phyloP scores from a whole-genome alignment of 768 basidiomycete genomes.

The Agaricus bisporus region DNA sequence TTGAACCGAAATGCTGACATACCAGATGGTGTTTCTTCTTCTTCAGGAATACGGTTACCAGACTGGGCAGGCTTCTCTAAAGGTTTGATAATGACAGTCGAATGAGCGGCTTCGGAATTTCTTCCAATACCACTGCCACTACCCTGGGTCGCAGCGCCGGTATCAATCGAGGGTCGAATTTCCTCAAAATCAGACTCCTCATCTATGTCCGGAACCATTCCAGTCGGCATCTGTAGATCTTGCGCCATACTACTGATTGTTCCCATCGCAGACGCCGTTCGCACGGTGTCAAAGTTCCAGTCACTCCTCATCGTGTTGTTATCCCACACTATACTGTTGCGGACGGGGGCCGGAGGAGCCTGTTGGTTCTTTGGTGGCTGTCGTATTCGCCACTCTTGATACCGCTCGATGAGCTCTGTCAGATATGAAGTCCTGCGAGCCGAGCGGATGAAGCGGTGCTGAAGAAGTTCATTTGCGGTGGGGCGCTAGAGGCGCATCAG shows the following conservation, averaged over 20 bases:
- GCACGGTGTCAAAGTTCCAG: constrained; percentile 94
- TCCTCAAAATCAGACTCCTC: constrained; percentile 47
- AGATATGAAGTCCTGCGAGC: constrained; percentile 82
- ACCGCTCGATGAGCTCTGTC: constrained; percentile 82
- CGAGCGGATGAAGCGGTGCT: constrained; percentile 86
- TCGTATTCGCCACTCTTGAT: constrained; percentile 69
- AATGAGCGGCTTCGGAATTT: constrained; percentile 54
- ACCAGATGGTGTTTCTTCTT: constrained; percentile 39
- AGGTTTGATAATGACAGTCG: constrained; percentile 66
- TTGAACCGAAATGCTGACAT: constrained; percentile 25
- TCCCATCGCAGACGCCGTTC: constrained; percentile 66
- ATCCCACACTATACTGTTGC: constrained; percentile 63
- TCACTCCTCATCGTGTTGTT: constrained; percentile 80
- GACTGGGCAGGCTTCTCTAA: constrained; percentile 19
- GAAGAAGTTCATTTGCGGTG: constrained; percentile 84
- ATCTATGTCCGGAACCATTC: constrained; percentile 36
- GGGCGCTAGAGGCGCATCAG: constrained; percentile 56
- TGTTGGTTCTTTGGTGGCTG: constrained; percentile 50
- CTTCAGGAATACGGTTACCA: constrained; percentile 22
- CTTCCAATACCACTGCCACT: constrained; percentile 53
- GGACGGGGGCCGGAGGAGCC: constrained; percentile 50
- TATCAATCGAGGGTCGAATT: constrained; percentile 48
- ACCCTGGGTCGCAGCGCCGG: constrained; percentile 57
- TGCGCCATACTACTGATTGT: constrained; percentile 69
- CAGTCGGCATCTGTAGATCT: constrained; percentile 51